A percentile compares a stretch with the other conserved stretches of the same genome.
Conservation (phyloP, 2,329 filamentous ascomycete genomes). For the Xylaria sp. region DNA sequence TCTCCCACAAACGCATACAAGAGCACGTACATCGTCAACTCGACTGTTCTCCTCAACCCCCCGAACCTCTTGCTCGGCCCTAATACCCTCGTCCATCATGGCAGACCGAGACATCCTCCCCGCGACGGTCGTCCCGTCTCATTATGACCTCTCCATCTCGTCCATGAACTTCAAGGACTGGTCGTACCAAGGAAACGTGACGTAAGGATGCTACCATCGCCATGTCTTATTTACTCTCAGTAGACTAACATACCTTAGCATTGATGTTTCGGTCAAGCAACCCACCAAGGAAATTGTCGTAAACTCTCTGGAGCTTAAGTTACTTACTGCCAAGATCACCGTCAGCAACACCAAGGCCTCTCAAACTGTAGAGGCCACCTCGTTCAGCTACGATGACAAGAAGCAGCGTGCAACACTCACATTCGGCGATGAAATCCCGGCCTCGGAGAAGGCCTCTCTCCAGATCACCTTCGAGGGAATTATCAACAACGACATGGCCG, state of each 20-base stretch:
- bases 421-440: slow-evolving; percentile 72
- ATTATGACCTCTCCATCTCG: slow-evolving; percentile 82
- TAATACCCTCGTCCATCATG: slow-evolving; percentile 48
- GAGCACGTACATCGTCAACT: slow-evolving; percentile 1
- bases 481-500: slow-evolving; percentile 89
- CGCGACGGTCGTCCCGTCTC: slow-evolving; percentile 72
- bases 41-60: slow-evolving; percentile 34
- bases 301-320: slow-evolving; percentile 83
- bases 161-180: slow-evolving; percentile 75
- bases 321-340: slow-evolving; percentile 66
- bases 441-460: slow-evolving; percentile 67
- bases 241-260: slow-evolving; percentile 48
- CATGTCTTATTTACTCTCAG: background rate
- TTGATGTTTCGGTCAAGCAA: slow-evolving; percentile 73
- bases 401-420: slow-evolving; percentile 80
- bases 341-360: slow-evolving; percentile 60
- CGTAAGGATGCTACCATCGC: slow-evolving; percentile 43
- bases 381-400: slow-evolving; percentile 79
- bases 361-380: slow-evolving; percentile 61
- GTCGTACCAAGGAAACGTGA: slow-evolving; percentile 82
- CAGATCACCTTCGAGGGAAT: slow-evolving; percentile 76
- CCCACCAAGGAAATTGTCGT: slow-evolving; percentile 76
- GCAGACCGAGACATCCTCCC: slow-evolving; percentile 66
- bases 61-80: slow-evolving; percentile 31
- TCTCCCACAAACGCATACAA: slow-evolving; percentile 1